Percentiles rank a stretch among this genome's conserved stretches.
phyloP scores from a whole-genome alignment of 192 early-diverging fungal species.

The Coemansia furcata region DNA sequence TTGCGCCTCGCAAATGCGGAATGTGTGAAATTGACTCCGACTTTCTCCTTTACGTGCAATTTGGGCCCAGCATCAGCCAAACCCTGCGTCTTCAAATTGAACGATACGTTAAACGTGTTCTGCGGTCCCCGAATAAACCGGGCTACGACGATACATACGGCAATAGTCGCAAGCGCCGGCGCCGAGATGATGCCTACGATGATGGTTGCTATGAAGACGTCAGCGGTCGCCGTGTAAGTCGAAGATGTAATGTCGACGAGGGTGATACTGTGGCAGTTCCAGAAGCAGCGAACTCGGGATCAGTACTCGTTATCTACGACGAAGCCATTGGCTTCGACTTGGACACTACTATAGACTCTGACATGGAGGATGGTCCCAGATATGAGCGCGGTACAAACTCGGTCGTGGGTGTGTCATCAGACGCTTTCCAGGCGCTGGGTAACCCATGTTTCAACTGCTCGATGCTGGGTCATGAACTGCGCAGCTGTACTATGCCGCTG shows the following conservation, averaged over 20 bases:
- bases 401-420: constrained; percentile 24
- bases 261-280: neutral
- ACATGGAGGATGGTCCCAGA: neutral
- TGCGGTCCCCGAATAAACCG: neutral
- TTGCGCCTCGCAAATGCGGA: neutral
- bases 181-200: constrained; percentile 9
- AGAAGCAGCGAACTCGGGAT: neutral
- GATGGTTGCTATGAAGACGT: neutral
- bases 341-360: constrained; percentile 19
- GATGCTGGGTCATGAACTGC: constrained; percentile 37
- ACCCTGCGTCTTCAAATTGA: constrained; percentile 22
- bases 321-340: constrained; percentile 31
- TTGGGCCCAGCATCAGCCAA: constrained; percentile 14
- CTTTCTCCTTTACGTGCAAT: constrained; percentile 31
- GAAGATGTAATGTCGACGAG: neutral
- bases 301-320: constrained; percentile 15
- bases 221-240: neutral
- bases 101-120: constrained; percentile 15
- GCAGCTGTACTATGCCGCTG: constrained; percentile 32
- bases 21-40: constrained; percentile 13
- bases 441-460: constrained; percentile 52
- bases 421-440: constrained; percentile 18
- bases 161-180: constrained; percentile 35
- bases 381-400: constrained; percentile 26
- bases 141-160: neutral